Evolutionary conservation across 768 basidiomycete species (phyloP).

Genomic region (Daedaleopsis sinensis): DNA sequence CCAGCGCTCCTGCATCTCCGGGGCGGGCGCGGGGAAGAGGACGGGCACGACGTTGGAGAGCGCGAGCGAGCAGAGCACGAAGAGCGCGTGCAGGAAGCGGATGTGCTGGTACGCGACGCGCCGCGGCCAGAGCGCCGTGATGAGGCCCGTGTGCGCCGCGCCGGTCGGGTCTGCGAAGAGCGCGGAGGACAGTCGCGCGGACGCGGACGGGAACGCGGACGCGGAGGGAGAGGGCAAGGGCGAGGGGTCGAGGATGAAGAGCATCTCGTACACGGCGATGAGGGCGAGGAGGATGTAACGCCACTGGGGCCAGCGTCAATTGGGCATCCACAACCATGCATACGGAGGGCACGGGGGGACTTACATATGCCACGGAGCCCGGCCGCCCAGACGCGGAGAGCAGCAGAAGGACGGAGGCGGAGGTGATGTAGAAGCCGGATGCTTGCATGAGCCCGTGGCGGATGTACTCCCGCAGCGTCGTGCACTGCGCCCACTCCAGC

Average conservation of each 20-base stretch:
- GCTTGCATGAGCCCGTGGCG: conserved; percentile 63
- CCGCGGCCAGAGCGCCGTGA: conserved; percentile 55
- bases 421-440: conserved; percentile 67
- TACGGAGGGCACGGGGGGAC: conserved; percentile 27
- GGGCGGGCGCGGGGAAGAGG: conserved; percentile 49
- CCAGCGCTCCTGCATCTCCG: conserved; percentile 28
- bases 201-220: conserved; percentile 40
- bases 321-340: neutral
- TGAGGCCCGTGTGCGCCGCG: conserved; percentile 27
- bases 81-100: conserved; percentile 74
- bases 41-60: conserved; percentile 71
- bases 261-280: conserved; percentile 63
- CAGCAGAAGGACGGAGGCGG: conserved; percentile 59
- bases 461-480: conserved; percentile 72
- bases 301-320: conserved; percentile 55
- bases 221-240: no score
- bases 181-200: conserved; percentile 29
- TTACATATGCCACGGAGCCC: conserved; percentile 66
- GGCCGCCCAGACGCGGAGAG: conserved; percentile 63
- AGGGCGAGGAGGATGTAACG: conserved; percentile 73
- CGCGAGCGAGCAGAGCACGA: conserved; percentile 74
- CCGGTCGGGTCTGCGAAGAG: conserved; percentile 28
- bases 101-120: conserved; percentile 79
- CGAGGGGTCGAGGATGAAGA: conserved; percentile 67
- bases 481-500: conserved; percentile 65